Percentiles rank a stretch among this genome's conserved stretches.
These are phyloP conservation scores for Pleurotus salmoneostramineus DNA, from an alignment of 768 basidiomycete species.

Conservation along the genomic window DNA sequence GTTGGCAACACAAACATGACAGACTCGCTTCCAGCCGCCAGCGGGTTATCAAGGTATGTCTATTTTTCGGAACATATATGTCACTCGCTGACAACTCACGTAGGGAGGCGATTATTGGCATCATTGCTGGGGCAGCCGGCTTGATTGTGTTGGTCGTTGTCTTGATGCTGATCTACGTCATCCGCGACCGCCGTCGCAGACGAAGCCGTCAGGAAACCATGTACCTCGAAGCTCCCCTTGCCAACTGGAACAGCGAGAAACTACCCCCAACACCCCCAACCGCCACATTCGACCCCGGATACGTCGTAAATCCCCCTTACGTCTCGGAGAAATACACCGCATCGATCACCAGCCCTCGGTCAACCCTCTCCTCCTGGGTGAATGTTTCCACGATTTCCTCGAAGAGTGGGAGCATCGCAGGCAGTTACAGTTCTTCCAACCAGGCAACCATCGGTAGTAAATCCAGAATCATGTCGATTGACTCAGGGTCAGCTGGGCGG, in stretches of 20 bases:
- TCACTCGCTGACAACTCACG: background rate
- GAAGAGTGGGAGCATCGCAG: background rate
- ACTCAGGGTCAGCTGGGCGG: slow-evolving; percentile 16
- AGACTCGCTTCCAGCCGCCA: background rate
- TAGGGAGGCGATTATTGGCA: slow-evolving; percentile 44
- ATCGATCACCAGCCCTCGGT: slow-evolving; percentile 17
- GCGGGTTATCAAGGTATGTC: slow-evolving; percentile 8
- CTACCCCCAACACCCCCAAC: slow-evolving; percentile 6
- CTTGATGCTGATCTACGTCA: slow-evolving; percentile 38
- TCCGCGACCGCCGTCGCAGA: slow-evolving; percentile 33
- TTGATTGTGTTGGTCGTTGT: slow-evolving; percentile 33
- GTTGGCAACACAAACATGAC: background rate
- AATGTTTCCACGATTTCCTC: slow-evolving; percentile 12
- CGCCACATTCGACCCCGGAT: slow-evolving; percentile 9
- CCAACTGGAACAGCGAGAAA: slow-evolving; percentile 7
- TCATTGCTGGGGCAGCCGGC: slow-evolving; percentile 33
- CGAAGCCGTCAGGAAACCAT: slow-evolving; percentile 12
- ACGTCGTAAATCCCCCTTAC: slow-evolving; percentile 31
- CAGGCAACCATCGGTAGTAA: background rate
- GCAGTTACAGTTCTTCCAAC: background rate
- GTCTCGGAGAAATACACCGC: slow-evolving; percentile 25
- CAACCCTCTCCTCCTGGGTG: slow-evolving; percentile 30
- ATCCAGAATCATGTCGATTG: background rate
- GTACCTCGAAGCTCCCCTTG: background rate
- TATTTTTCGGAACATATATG: background rate